phyloP scores from a whole-genome alignment of 257 asterid genomes.

The Nicotiana tomentosiformis region DNA sequence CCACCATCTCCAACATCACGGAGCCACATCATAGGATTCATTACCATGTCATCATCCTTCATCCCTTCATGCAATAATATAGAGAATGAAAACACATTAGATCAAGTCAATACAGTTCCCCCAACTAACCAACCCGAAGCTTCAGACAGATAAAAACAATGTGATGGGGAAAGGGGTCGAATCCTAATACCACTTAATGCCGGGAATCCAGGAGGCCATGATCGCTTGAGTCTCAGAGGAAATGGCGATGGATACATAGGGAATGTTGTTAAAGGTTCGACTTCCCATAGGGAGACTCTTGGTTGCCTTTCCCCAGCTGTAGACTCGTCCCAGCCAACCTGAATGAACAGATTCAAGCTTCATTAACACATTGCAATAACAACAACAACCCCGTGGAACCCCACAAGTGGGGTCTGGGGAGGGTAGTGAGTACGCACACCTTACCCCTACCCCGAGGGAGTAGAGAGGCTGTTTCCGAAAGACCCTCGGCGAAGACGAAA shows the following conservation, averaged over 20 bases:
- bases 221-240: slow-evolving; percentile 62
- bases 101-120: too few relatives aligned
- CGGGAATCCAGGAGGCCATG: slow-evolving; percentile 70
- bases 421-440: too few relatives aligned
- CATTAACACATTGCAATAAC: neutral
- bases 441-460: too few relatives aligned
- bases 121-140: too few relatives aligned
- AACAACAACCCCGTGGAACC: too few relatives aligned
- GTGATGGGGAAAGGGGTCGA: neutral
- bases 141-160: neutral
- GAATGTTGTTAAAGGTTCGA: slow-evolving; percentile 74
- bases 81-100: neutral
- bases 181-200: slow-evolving; percentile 40
- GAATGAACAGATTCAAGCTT: slow-evolving; percentile 2
- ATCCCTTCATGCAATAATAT: slow-evolving; percentile 33
- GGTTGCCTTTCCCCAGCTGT: slow-evolving; percentile 80
- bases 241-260: slow-evolving; percentile 74
- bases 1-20: slow-evolving; percentile 41
- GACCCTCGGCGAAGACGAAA: too few relatives aligned
- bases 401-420: too few relatives aligned
- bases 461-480: too few relatives aligned
- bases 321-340: slow-evolving; percentile 94
- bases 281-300: slow-evolving; percentile 83
- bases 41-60: slow-evolving; percentile 50
- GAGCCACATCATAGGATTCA: slow-evolving; percentile 51